Evolutionary conservation across 164 flowering plant species (phyloP), one percentile per base, ranked within the genome.

Genomic region (Tetracentron sinense): DNA sequence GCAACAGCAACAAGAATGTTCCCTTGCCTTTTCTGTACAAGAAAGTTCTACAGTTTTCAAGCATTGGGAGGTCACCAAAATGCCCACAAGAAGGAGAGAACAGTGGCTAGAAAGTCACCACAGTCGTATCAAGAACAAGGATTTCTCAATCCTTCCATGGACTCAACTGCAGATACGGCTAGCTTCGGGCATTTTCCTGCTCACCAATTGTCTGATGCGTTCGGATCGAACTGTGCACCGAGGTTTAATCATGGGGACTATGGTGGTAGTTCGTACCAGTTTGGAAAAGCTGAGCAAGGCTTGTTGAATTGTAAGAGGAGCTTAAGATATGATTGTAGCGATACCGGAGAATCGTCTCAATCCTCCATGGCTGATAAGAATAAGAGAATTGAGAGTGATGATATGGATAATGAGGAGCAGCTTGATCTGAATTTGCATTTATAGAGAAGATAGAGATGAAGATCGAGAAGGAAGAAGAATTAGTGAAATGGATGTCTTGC

Each of bases 31-130:
- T 89, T 87, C 69, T 92, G 97, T 60, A 72, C 92, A 63, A 81
- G 96, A 66, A 87, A 84, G 77, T 92, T 92, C 42, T 80, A 84
- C 80, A 92, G 96, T 48, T 92, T 96, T 35, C 97, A 92, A 75
- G 97, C 97, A 1, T 69, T 92, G 47, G 97, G 97, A 21, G 97
- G 97, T 15, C 97, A 92, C 60, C 97, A 92, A 61, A 92, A 92
- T 61, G 97, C 97, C 3, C 97, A 92, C 80, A 89, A 87, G 77
- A 91, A 87, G 65, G 97, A 91, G 50, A 83, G 97, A 65, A 77
- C 68, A 0, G 90, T 89, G 0, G 89, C 92, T 11, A 80, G 90
- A 49, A 92, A 83, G 64, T 58, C 77, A 50, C 64, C 74, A 1
- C 75, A 74, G 2, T 81, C 84, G 4, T 30, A 44, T 25, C 71